Evolutionary conservation across 306 rosid species (phyloP), one percentile per base, ranked within the genome.

Genomic region (Corylus avellana): DNA sequence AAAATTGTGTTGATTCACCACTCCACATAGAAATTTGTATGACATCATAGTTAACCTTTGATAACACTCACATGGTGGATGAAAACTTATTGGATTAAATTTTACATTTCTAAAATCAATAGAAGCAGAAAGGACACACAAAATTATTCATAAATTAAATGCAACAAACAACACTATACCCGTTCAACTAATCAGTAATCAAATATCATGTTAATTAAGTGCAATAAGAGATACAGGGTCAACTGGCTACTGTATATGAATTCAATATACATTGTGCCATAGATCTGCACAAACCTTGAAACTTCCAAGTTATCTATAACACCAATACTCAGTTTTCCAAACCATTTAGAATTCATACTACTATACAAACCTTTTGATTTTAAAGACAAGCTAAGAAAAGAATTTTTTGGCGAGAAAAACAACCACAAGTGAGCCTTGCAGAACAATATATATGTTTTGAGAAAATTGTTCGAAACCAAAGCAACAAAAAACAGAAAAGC

Each of bases 391-490:
- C 20, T 54, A 70, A 74, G 51, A 47, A 54, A 62, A 64, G n/a
- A 76, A 73, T 20, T 57, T 61, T 27, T 10, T 49, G 39, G 20
- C 1, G 47, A 55, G 17, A 5, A 16, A 44, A 56, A 56, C 12
- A 63, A 37, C 14, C 67, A 77, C 29, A 22, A 61, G 51, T 69
- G 16, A 71, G 68, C 77, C 81, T 53, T 58, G 37, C 37, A 70
- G 82, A 74, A 62, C 35, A 48, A 61, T 7, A 51, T 77, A 72
- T 74, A 77, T 50, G 69, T 47, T 70, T 73, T 8, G 48, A 46
- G 71, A 13, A 79, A 70, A 9, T 42, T 55, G 74, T 39, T 73
- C 73, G 70, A 72, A 73, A 80, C 77, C 75, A 79, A 84, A 80
- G 61, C 70, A 73, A 16, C 4, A 79, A 78, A 10, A 68, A 75